Base-by-base conservation (phyloP, 768 basidiomycete species). In the Pholiota conissans region DNA sequence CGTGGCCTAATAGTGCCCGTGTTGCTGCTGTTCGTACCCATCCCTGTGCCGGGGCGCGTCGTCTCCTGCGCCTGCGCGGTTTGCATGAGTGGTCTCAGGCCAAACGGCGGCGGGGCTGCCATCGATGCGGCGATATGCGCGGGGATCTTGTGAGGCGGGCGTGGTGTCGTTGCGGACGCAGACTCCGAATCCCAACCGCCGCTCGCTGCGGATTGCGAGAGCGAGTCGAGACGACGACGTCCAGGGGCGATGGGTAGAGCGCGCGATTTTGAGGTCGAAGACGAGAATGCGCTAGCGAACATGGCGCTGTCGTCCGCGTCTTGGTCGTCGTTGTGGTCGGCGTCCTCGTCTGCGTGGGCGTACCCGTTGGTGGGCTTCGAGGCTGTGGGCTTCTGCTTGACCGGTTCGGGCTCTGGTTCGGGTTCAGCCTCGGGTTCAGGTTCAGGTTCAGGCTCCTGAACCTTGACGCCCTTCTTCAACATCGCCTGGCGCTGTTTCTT, bases 401-500 rank as follows among this genome's bases (percentile, higher is more conserved):
- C 50, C 62, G 39, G 63, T 45, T 49, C 35, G 9, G 57, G 56
- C 28, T 29, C 34, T 14, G 55, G 18, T 27, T 65, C 63, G 2
- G 61, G 47, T 42, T 65, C 69, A 0, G 54, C 57, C 57, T 55
- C 61, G 32, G 61, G 56, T 20, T 35, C 52, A 48, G 34, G 29
- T 20, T 49, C 47, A 14, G 53, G 53, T 27, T 58, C 52, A 6
- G 61, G 59, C 7, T 51, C 58, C n/a, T 35, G 32, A 32, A 59
- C 40, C 5, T 51, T 49, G 28, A 49, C 57, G 14, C 56, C 58
- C 30, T 67, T 67, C 53, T 67, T 68, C 49, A 59, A 56, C 28
- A 56, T 50, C n/a, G 58, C 63, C 48, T 67, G 71, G 5, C 70
- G 71, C 34, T 69, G 70, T 51, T 73, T 72, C 52, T 75, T 74